A percentile compares a stretch with the other conserved stretches of the same genome.
These are phyloP conservation scores for Plantago elongata DNA, from an alignment of 257 asterid species.

Conservation along the genomic window DNA sequence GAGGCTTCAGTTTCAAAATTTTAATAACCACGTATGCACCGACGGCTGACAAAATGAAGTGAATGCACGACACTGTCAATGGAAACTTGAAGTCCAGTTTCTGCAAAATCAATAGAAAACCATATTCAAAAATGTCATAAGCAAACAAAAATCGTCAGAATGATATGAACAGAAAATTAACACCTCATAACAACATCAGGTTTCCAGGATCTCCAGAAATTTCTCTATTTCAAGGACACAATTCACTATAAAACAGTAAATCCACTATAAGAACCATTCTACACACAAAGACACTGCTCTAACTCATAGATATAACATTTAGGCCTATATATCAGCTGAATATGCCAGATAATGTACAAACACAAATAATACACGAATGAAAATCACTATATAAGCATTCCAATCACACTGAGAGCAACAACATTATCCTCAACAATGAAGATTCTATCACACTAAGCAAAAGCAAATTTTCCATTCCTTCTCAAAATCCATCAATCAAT, in stretches of 20 bases:
- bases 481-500: slow-evolving; percentile 16
- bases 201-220: no score
- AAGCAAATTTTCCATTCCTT: slow-evolving; percentile 15
- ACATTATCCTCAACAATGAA: no score
- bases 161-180: no score
- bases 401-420: not conserved
- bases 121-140: slow-evolving; percentile 9
- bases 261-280: no score
- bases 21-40: slow-evolving; percentile 64
- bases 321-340: no score
- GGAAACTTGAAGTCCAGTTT: slow-evolving; percentile 67
- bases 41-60: slow-evolving; percentile 55
- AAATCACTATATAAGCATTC: no score
- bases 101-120: slow-evolving; percentile 27
- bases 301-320: no score
- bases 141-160: not conserved
- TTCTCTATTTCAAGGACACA: not conserved
- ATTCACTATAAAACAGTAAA: no score
- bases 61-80: slow-evolving; percentile 58
- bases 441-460: slow-evolving; percentile 8
- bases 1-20: slow-evolving; percentile 69
- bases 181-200: no score
- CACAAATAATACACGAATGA: no score
- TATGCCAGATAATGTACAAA: no score
- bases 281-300: no score